Conservation (phyloP, 345 rosid genomes). For the Gossypium thurberi region DNA sequence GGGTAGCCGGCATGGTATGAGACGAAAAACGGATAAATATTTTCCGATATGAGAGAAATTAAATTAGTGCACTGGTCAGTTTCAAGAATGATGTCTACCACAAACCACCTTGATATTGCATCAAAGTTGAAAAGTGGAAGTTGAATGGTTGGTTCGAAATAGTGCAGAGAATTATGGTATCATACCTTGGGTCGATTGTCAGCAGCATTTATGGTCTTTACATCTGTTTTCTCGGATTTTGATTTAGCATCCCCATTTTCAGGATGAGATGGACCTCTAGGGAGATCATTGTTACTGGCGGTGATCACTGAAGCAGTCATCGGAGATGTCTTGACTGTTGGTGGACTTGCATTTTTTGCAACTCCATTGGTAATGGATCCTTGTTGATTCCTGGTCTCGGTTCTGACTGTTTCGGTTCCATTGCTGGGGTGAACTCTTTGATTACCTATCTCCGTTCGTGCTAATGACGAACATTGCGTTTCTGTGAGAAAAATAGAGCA, state of each 20-base stretch:
- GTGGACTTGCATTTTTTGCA: constrained; percentile 28
- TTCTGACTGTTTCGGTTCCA: constrained; percentile 29
- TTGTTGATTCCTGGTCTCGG: constrained; percentile 39
- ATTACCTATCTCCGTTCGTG: constrained; percentile 52
- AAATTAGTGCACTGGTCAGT: background rate
- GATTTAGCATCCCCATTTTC: constrained; percentile 39
- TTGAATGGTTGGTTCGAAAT: background rate
- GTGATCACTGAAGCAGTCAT: constrained; percentile 22
- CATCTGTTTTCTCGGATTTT: constrained; percentile 30
- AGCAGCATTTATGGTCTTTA: constrained; percentile 12
- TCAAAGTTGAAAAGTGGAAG: background rate
- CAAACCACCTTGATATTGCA: background rate
- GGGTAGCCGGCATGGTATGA: background rate
- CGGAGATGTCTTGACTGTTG: constrained; percentile 29
- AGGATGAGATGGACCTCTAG: constrained; percentile 30
- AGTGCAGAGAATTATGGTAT: background rate
- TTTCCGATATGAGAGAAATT: constrained; percentile 2
- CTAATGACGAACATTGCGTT: constrained; percentile 58
- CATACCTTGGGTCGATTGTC: constrained; percentile 10
- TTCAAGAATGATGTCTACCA: background rate
- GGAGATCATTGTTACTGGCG: constrained; percentile 28
- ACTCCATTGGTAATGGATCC: constrained; percentile 47
- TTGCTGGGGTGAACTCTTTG: constrained; percentile 35
- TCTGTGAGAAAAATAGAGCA: constrained; percentile 39
- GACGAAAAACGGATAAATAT: background rate